Percentiles rank a stretch among this genome's conserved stretches.
Evolutionary conservation across 768 basidiomycete species (phyloP).

Genomic region (Calocera viscosa): DNA sequence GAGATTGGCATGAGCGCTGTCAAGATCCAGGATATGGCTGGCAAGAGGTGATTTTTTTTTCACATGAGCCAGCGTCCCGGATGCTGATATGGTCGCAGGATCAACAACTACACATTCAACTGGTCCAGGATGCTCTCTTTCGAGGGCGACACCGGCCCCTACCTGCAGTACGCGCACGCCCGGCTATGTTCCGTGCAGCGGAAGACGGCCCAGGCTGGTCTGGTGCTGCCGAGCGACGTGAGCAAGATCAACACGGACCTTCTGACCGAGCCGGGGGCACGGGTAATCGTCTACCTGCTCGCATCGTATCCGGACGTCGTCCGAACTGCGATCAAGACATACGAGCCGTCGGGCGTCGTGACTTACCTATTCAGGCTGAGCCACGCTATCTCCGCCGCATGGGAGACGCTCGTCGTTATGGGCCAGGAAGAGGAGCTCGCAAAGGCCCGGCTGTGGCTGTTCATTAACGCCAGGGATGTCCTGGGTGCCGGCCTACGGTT

Average conservation of each 20-base stretch:
- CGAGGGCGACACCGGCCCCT: slow-evolving; percentile 91
- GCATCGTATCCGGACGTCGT: slow-evolving; percentile 88
- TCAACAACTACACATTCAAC: slow-evolving; percentile 93
- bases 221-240: slow-evolving; percentile 49
- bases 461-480: slow-evolving; percentile 80
- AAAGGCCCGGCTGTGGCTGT: slow-evolving; percentile 76
- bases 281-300: slow-evolving; percentile 76
- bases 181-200: slow-evolving; percentile 81
- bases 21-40: slow-evolving; percentile 96
- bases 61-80: slow-evolving; percentile 12
- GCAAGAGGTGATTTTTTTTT: slow-evolving; percentile 51
- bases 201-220: slow-evolving; percentile 77
- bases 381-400: slow-evolving; percentile 82
- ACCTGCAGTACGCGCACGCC: slow-evolving; percentile 94
- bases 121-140: slow-evolving; percentile 91
- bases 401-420: slow-evolving; percentile 81
- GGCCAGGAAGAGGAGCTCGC: slow-evolving; percentile 65
- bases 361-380: slow-evolving; percentile 78
- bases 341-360: slow-evolving; percentile 84
- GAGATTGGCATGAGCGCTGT: slow-evolving; percentile 91
- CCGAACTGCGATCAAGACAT: slow-evolving; percentile 65
- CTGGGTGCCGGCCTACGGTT: slow-evolving; percentile 74
- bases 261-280: slow-evolving; percentile 60
- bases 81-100: slow-evolving; percentile 34
- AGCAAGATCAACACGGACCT: slow-evolving; percentile 50